Conservation (phyloP, 2,329 filamentous ascomycete genomes). For the Cordyceps javanica region DNA sequence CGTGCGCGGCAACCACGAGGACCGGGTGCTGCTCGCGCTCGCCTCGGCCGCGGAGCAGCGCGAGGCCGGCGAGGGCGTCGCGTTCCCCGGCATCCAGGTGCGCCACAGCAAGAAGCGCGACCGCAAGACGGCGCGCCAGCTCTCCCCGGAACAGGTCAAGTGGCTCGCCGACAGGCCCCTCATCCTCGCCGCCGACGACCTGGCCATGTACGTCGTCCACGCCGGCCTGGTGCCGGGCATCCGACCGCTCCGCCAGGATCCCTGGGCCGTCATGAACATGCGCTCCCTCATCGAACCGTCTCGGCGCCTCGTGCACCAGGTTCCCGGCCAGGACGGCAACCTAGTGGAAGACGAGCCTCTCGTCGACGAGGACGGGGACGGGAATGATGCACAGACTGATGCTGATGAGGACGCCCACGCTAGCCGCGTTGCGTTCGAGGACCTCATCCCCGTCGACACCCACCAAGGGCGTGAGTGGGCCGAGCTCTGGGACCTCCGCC, state of each 20-base stretch:
- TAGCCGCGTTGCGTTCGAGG: conserved; percentile 18
- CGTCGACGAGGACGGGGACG: not conserved
- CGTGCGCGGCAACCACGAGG: conserved; percentile 91
- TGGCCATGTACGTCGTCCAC: conserved; percentile 69
- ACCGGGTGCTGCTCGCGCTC: conserved; percentile 68
- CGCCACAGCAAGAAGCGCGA: conserved; percentile 6
- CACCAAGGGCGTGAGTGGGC: conserved; percentile 60
- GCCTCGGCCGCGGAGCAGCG: conserved; percentile 10
- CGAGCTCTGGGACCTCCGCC: conserved; percentile 51
- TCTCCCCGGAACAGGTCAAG: conserved; percentile 51
- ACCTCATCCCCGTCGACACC: conserved; percentile 31
- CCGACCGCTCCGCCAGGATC: conserved; percentile 62
- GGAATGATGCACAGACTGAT: conserved; percentile 16
- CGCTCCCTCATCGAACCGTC: conserved; percentile 60
- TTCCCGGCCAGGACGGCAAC: conserved; percentile 23
- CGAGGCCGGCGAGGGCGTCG: not conserved
- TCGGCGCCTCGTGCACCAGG: conserved; percentile 32
- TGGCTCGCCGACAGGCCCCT: conserved; percentile 70
- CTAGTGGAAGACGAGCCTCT: not conserved
- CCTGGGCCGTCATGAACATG: conserved; percentile 88
- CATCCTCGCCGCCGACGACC: conserved; percentile 65
- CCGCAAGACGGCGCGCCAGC: conserved; percentile 18
- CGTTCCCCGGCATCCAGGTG: not conserved
- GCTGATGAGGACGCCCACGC: conserved; percentile 13
- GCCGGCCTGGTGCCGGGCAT: conserved; percentile 77